Percentiles rank a stretch among this genome's conserved stretches.
phyloP scores from a whole-genome alignment of 371 early-diverging fungal species.

The Batrachochytrium dendrobatidis region DNA sequence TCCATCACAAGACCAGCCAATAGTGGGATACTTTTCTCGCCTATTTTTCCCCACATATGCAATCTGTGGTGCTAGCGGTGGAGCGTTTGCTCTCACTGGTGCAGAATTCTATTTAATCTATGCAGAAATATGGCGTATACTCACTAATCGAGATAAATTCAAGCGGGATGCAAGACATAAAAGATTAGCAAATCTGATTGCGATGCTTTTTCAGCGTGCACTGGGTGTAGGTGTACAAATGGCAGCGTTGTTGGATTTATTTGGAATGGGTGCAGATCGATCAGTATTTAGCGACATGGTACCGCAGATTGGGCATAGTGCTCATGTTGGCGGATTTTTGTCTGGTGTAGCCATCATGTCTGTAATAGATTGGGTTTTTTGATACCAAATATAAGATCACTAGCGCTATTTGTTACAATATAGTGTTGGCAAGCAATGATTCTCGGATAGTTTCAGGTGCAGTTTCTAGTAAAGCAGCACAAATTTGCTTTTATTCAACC shows the following conservation, averaged over 20 bases:
- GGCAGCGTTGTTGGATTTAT: background rate
- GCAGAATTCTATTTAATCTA: slow-evolving; percentile 15
- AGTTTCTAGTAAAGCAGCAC: background rate
- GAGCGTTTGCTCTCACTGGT: slow-evolving; percentile 23
- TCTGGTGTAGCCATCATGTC: slow-evolving; percentile 11
- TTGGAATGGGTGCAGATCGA: background rate
- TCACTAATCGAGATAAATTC: slow-evolving; percentile 4
- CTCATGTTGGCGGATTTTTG: slow-evolving; percentile 24
- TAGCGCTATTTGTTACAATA: background rate
- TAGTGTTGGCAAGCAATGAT: background rate
- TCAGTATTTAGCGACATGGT: background rate
- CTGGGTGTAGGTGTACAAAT: background rate
- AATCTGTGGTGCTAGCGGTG: slow-evolving; percentile 17
- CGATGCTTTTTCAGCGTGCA: background rate
- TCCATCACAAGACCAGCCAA: background rate
- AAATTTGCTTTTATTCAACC: background rate
- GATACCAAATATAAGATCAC: background rate
- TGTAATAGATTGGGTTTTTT: background rate
- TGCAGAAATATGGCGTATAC: slow-evolving; percentile 2
- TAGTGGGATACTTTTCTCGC: background rate
- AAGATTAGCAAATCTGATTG: slow-evolving; percentile 1
- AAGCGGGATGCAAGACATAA: background rate
- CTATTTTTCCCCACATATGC: background rate
- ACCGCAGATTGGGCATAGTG: slow-evolving; percentile 20
- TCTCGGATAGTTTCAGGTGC: background rate